A percentile compares a stretch with the other conserved stretches of the same genome.
These are phyloP conservation scores for Geranium rotundifolium DNA, from an alignment of 345 rosid genomes.

Conservation along the genomic window DNA sequence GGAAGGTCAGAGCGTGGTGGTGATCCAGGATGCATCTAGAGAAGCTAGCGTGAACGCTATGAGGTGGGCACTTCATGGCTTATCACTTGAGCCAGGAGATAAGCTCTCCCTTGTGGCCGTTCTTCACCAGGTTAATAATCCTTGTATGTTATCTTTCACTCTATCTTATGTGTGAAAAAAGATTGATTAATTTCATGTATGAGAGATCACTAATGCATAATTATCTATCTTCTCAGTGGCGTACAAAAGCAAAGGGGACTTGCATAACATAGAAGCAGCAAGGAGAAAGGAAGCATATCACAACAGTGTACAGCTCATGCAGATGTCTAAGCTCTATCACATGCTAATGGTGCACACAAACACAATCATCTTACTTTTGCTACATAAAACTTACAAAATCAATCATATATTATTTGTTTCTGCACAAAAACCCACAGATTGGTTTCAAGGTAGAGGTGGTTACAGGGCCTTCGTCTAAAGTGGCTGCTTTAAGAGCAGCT, in stretches of 20 bases:
- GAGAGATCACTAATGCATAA: no score
- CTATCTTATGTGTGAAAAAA: no score
- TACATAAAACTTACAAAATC: no score
- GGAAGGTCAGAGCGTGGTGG: slow-evolving; percentile 29
- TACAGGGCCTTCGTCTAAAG: slow-evolving; percentile 22
- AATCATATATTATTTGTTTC: background rate
- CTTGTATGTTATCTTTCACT: slow-evolving; percentile 6
- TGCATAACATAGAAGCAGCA: slow-evolving; percentile 11
- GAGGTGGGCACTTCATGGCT: slow-evolving; percentile 28
- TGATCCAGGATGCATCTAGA: slow-evolving; percentile 35
- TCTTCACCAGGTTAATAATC: slow-evolving; percentile 14
- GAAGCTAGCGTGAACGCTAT: slow-evolving; percentile 15
- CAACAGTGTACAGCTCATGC: slow-evolving; percentile 15
- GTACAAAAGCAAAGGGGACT: slow-evolving; percentile 16
- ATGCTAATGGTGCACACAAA: slow-evolving; percentile 10
- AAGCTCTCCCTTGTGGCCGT: slow-evolving; percentile 25
- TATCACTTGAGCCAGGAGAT: slow-evolving; percentile 29
- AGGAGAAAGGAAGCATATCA: slow-evolving; percentile 19
- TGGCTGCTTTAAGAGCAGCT: slow-evolving; percentile 19
- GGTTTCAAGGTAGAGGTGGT: slow-evolving; percentile 23
- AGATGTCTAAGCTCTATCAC: slow-evolving; percentile 18
- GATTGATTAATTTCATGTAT: no score
- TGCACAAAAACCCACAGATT: background rate
- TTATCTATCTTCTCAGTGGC: slow-evolving; percentile 10
- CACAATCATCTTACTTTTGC: no score